Conservation (phyloP, 2,329 filamentous ascomycete genomes). For the Emydomyces testavorans region DNA sequence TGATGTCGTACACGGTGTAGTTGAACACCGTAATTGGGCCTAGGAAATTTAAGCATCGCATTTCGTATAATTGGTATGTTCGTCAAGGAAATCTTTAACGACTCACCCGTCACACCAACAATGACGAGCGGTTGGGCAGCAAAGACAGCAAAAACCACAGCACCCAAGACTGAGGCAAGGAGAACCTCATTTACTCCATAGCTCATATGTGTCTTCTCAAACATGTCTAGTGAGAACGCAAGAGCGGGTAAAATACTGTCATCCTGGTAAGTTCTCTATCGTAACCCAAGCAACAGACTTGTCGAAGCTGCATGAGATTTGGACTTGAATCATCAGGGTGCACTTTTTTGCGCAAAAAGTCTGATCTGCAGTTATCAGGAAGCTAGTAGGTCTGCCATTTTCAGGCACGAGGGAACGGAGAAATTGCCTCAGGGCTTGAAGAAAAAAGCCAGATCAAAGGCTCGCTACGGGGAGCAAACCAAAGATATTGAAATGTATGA, state of each 20-base stretch:
- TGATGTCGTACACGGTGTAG: constrained; percentile 86
- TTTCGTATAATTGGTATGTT: constrained; percentile 42
- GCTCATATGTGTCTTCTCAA: constrained; percentile 69
- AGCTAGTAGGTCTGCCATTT: too few relatives aligned
- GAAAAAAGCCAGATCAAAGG: too few relatives aligned
- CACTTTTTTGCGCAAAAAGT: not conserved
- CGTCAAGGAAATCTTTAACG: constrained; percentile 26
- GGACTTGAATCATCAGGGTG: not conserved
- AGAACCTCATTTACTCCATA: constrained; percentile 88
- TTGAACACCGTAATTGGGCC: constrained; percentile 90
- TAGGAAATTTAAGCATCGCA: constrained; percentile 43
- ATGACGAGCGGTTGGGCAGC: constrained; percentile 80
- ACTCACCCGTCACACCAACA: constrained; percentile 67
- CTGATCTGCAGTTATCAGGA: too few relatives aligned
- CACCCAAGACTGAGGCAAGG: constrained; percentile 70
- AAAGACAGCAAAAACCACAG: constrained; percentile 67
- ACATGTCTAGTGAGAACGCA: constrained; percentile 89
- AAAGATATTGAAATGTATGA: not conserved
- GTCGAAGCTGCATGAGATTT: not conserved
- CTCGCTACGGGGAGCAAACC: too few relatives aligned
- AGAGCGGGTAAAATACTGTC: constrained; percentile 70
- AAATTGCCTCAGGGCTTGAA: too few relatives aligned
- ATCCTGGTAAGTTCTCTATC: constrained; percentile 13
- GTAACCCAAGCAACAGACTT: not conserved
- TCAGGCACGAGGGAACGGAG: too few relatives aligned